Percentiles rank a stretch among this genome's conserved stretches.
These are phyloP conservation scores for Pyronema omphalodes DNA, from an alignment of 495 filamentous ascomycete species.

Conservation along the genomic window DNA sequence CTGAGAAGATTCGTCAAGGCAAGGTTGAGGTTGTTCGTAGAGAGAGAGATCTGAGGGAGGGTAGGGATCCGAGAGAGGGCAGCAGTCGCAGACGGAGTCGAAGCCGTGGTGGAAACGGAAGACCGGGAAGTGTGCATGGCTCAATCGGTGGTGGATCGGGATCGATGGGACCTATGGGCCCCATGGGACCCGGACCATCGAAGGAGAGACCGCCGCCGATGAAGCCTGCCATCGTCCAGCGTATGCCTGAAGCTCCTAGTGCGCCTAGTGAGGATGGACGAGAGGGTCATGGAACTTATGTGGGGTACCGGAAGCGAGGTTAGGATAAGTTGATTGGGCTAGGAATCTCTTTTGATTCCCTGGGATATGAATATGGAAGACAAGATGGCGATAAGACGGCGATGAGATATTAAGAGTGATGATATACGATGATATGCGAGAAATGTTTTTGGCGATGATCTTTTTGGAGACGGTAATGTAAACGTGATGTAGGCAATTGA, in stretches of 20 bases:
- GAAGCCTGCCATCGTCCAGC: conserved; percentile 18
- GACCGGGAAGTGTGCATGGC: conserved; percentile 17
- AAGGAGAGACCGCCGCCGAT: conserved; percentile 19
- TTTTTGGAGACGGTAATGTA: no score
- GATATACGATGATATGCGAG: no score
- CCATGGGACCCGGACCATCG: conserved; percentile 13
- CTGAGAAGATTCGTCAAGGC: conserved; percentile 15
- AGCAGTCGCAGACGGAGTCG: conserved; percentile 8
- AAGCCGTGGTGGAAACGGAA: conserved; percentile 8
- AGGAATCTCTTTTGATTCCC: no score
- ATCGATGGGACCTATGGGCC: conserved; percentile 5
- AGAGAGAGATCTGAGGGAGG: conserved; percentile 1
- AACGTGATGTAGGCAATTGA: no score
- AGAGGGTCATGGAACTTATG: no score
- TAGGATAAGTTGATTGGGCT: no score
- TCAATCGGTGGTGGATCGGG: no score
- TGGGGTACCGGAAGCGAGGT: no score
- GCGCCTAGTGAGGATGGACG: background rate
- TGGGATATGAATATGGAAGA: no score
- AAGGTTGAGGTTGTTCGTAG: conserved; percentile 18
- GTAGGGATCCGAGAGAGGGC: conserved; percentile 8
- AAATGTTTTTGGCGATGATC: no score
- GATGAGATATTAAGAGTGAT: no score
- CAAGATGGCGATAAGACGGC: no score
- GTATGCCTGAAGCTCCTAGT: background rate